Conservation (phyloP, 495 filamentous ascomycete species). For the Hypoxylon trugodes region DNA sequence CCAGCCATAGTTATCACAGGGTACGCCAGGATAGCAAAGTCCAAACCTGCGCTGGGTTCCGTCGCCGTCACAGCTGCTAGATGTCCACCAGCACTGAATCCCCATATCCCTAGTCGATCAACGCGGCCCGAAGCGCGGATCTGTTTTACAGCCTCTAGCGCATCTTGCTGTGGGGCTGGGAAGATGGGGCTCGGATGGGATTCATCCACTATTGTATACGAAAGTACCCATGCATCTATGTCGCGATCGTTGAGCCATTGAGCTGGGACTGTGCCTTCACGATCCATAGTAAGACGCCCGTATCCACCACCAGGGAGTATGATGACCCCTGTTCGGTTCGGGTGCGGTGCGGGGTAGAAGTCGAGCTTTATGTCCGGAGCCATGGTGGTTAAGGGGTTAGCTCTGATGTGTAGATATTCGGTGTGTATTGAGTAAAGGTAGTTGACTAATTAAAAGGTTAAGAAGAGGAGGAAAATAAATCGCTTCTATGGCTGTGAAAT, state of each 20-base stretch:
- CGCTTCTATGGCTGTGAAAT: too few species aligned
- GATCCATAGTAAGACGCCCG: conserved; percentile 12
- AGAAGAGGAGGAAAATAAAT: too few species aligned
- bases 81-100: conserved; percentile 28
- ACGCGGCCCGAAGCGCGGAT: conserved; percentile 14
- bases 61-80: conserved; percentile 28
- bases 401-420: not conserved
- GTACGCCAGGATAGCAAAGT: conserved; percentile 28
- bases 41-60: not conserved
- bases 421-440: not conserved
- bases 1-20: conserved; percentile 22
- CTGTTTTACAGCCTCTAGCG: conserved; percentile 1
- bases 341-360: conserved; percentile 17
- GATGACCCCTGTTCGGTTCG: conserved; percentile 18
- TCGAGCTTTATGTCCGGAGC: conserved; percentile 2
- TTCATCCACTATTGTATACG: conserved; percentile 9
- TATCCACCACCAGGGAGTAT: conserved; percentile 23
- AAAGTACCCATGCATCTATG: conserved; percentile 28
- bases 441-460: too few species aligned
- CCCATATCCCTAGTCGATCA: conserved; percentile 28
- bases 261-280: conserved; percentile 9
- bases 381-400: not conserved
- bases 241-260: conserved; percentile 19
- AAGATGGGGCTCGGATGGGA: not conserved
- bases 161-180: conserved; percentile 4